These are phyloP conservation scores for Aeminium ludgeri DNA, from an alignment of 495 filamentous ascomycete species.

Conservation along the genomic window DNA sequence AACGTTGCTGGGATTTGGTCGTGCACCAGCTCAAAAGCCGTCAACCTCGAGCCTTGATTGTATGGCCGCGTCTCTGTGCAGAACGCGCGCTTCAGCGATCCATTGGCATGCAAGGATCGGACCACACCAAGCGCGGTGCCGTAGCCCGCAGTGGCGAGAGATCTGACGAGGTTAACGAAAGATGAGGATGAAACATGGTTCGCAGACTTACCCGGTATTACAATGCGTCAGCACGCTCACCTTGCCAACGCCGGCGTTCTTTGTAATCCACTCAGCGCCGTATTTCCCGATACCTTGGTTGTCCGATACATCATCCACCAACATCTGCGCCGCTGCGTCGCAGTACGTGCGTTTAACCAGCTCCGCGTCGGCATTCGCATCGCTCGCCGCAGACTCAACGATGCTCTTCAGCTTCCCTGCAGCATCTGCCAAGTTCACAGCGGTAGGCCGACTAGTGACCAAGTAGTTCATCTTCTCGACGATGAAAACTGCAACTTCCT, in stretches of 20 bases:
- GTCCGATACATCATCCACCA: constrained; percentile 70
- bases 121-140: constrained; percentile 91
- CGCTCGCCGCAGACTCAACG: constrained; percentile 28
- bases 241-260: constrained; percentile 29
- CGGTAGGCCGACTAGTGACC: constrained; percentile 73
- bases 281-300: constrained; percentile 70
- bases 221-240: constrained; percentile 81
- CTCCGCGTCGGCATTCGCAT: constrained; percentile 26
- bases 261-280: constrained; percentile 68
- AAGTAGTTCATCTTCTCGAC: constrained; percentile 63
- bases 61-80: constrained; percentile 96
- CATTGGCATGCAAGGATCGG: constrained; percentile 53
- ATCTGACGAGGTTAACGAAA: constrained; percentile 33
- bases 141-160: constrained; percentile 88
- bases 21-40: constrained; percentile 87
- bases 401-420: constrained; percentile 55
- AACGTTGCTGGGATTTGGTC: constrained; percentile 85
- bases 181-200: not conserved
- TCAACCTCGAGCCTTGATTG: constrained; percentile 90
- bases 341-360: constrained; percentile 50
- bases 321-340: constrained; percentile 63
- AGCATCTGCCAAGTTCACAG: constrained; percentile 86
- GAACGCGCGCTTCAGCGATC: constrained; percentile 58
- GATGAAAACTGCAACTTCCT: constrained; percentile 51
- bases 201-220: constrained; percentile 62